Evolutionary conservation across 225 moss, liverwort and hornwort species (phyloP).

Genomic region (Polytrichum commune): DNA sequence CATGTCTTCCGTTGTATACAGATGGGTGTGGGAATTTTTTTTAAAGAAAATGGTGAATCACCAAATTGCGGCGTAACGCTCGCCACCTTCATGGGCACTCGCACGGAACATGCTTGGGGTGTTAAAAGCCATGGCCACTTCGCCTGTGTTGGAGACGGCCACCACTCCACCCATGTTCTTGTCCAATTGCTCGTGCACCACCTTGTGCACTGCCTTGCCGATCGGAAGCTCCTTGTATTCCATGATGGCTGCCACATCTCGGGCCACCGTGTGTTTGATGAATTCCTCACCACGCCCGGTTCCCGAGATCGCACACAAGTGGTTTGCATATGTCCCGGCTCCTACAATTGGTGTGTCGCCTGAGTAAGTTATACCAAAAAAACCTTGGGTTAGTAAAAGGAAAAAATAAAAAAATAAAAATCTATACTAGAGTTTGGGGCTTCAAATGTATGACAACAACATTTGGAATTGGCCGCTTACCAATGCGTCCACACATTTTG

Average conservation of each 20-base stretch:
- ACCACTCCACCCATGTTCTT: slow-evolving; percentile 63
- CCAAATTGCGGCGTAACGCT: slow-evolving; percentile 52
- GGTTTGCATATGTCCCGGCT: slow-evolving; percentile 91
- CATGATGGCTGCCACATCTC: slow-evolving; percentile 84
- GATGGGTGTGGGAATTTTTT: too few species aligned
- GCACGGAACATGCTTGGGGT: slow-evolving; percentile 63
- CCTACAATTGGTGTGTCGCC: slow-evolving; percentile 90
- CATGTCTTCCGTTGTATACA: too few species aligned
- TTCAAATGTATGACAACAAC: too few species aligned
- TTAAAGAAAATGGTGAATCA: background rate
- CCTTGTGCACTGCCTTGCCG: slow-evolving; percentile 61
- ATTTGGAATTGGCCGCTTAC: slow-evolving; percentile 15
- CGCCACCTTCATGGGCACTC: slow-evolving; percentile 58
- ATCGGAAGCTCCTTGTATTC: slow-evolving; percentile 80
- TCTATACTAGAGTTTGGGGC: too few species aligned
- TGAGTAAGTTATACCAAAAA: background rate
- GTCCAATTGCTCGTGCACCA: slow-evolving; percentile 44
- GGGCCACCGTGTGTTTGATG: slow-evolving; percentile 68
- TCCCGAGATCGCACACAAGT: slow-evolving; percentile 82
- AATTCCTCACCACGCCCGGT: slow-evolving; percentile 95
- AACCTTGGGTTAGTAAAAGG: too few species aligned
- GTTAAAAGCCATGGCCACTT: slow-evolving; percentile 64
- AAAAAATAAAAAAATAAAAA: too few species aligned
- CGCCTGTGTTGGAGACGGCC: slow-evolving; percentile 51
- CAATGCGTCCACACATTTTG: slow-evolving; percentile 93